phyloP scores from a whole-genome alignment of 352 stramenopile genomes.

The Pythium pectinolyticum region DNA sequence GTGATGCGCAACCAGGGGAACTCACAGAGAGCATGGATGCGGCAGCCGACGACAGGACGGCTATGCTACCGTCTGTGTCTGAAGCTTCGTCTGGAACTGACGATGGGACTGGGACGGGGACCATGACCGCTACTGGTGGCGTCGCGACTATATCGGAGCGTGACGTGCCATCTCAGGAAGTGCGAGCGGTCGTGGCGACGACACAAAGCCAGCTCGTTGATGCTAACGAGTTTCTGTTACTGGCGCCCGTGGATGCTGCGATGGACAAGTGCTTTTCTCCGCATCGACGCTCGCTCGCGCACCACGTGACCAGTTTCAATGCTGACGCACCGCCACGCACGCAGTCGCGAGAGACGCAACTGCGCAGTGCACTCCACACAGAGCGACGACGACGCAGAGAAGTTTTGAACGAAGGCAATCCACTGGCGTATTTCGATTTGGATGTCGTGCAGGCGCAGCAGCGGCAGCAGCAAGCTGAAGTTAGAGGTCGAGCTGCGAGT shows the following conservation, averaged over 20 bases:
- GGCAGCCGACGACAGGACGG: no score
- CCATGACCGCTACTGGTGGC: no score
- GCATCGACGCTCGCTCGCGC: slow-evolving; percentile 34
- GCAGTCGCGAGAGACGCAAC: slow-evolving; percentile 29
- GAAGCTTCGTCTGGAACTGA: no score
- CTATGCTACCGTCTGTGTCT: no score
- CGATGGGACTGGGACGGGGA: no score
- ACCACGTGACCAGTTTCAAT: slow-evolving; percentile 57
- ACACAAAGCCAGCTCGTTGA: slow-evolving; percentile 34
- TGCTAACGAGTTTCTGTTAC: slow-evolving; percentile 59
- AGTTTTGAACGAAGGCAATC: slow-evolving; percentile 63
- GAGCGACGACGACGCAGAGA: slow-evolving; percentile 35
- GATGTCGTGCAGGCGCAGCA: slow-evolving; percentile 35
- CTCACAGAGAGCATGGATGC: no score
- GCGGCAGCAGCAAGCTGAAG: slow-evolving; percentile 25
- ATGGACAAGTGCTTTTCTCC: slow-evolving; percentile 23
- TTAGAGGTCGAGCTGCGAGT: slow-evolving; percentile 25
- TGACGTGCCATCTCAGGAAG: background rate
- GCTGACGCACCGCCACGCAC: slow-evolving; percentile 44
- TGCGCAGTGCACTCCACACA: slow-evolving; percentile 26
- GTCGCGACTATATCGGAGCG: background rate
- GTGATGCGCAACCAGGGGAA: background rate
- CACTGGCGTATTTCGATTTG: slow-evolving; percentile 56
- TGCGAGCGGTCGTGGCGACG: background rate
- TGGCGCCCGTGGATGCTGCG: slow-evolving; percentile 26